Conservation (phyloP, 345 rosid genomes). For the Schrenkiella parvula region DNA sequence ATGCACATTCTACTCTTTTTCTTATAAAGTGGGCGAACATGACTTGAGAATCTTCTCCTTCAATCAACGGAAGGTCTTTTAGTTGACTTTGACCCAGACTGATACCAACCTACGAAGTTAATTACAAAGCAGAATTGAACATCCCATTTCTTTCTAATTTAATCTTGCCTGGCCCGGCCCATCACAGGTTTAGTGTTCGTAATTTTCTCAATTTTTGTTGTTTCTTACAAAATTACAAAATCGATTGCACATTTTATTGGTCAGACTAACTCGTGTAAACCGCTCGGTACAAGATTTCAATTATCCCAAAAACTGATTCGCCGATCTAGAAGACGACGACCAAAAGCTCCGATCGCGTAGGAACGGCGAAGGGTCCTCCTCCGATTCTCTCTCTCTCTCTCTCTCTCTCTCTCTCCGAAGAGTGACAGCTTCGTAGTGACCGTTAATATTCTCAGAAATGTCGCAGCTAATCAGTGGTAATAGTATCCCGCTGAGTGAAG, state of each 20-base stretch:
- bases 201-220: background rate
- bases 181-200: background rate
- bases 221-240: background rate
- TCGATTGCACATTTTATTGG: background rate
- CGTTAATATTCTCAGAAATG: conserved; percentile 31
- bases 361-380: conserved; percentile 3
- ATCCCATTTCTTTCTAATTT: background rate
- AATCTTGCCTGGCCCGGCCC: background rate
- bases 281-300: conserved; percentile 16
- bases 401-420: background rate
- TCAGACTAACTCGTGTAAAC: background rate
- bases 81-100: too few species aligned
- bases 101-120: background rate
- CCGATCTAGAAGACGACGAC: conserved; percentile 26
- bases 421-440: background rate
- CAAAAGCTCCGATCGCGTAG: conserved; percentile 24
- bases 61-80: too few species aligned
- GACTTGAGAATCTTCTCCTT: too few species aligned
- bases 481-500: conserved; percentile 73
- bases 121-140: background rate
- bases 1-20: too few species aligned
- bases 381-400: background rate
- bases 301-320: conserved; percentile 3
- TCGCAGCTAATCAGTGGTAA: conserved; percentile 42
- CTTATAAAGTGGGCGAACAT: too few species aligned